These are phyloP conservation scores for Pythium rishiriense DNA, from an alignment of 352 stramenopile species.

Conservation along the genomic window DNA sequence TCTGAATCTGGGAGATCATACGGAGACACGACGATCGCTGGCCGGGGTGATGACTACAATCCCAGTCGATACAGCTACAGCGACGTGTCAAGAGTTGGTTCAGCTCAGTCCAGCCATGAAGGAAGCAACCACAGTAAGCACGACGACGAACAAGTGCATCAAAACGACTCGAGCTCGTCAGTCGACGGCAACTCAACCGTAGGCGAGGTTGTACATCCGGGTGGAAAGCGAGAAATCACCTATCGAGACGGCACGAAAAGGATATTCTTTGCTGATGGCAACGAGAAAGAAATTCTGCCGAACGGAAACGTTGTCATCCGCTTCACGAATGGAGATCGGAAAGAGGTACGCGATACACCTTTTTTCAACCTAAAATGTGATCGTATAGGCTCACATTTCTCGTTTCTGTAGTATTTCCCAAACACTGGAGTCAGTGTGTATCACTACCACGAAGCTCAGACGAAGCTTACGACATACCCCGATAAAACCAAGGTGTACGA, in stretches of 20 bases:
- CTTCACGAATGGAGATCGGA: constrained; percentile 96
- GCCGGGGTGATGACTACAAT: constrained; percentile 17
- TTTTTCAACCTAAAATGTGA: background rate
- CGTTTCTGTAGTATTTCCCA: constrained; percentile 45
- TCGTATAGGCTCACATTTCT: background rate
- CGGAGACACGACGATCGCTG: constrained; percentile 11
- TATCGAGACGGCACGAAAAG: constrained; percentile 67
- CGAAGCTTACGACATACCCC: constrained; percentile 92
- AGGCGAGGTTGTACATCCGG: constrained; percentile 51
- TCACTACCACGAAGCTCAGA: constrained; percentile 92
- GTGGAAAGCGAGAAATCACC: constrained; percentile 60
- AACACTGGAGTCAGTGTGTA: constrained; percentile 91
- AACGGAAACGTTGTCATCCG: constrained; percentile 88
- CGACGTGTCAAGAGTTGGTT: background rate
- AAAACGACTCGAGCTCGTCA: background rate
- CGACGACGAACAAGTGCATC: background rate
- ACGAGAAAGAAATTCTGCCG: constrained; percentile 90
- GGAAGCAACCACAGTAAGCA: background rate
- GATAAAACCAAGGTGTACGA: constrained; percentile 96
- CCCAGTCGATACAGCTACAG: constrained; percentile 17
- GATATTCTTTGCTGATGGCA: constrained; percentile 92
- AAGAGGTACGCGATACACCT: constrained; percentile 54
- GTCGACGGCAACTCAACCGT: constrained; percentile 8
- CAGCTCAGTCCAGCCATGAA: background rate
- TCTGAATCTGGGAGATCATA: background rate